Percentiles rank a stretch among this genome's conserved stretches.
These are phyloP conservation scores for Eucalyptus dawsonii DNA, from an alignment of 345 rosid genomes.

Conservation along the genomic window DNA sequence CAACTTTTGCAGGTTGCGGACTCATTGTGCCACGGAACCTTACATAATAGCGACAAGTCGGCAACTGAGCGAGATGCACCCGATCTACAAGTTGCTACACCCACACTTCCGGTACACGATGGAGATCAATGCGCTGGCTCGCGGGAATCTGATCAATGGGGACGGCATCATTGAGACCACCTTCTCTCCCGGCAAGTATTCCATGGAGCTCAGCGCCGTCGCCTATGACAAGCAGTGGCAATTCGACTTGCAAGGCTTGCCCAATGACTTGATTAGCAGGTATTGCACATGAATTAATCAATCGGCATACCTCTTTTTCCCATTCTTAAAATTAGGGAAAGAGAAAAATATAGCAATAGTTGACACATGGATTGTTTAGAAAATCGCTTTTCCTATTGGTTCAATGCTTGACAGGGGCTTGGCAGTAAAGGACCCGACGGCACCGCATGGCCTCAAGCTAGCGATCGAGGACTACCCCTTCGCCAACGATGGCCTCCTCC, in stretches of 20 bases:
- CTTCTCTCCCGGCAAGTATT: constrained; percentile 48
- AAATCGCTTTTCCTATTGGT: not conserved
- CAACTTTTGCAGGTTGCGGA: constrained; percentile 37
- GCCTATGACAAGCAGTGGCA: constrained; percentile 38
- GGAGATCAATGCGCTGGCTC: constrained; percentile 69
- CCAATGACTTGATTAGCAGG: constrained; percentile 46
- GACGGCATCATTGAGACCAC: constrained; percentile 49
- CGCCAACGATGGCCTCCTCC: constrained; percentile 15
- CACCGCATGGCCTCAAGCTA: constrained; percentile 14
- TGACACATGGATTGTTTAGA: not conserved
- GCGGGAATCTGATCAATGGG: constrained; percentile 34
- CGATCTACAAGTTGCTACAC: constrained; percentile 38
- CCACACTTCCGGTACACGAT: constrained; percentile 81
- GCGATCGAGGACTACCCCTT: constrained; percentile 16
- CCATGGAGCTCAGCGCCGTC: constrained; percentile 42
- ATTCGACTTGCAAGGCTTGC: constrained; percentile 40
- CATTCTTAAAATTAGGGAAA: not conserved
- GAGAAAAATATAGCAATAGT: not conserved
- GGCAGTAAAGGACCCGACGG: constrained; percentile 5
- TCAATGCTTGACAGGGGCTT: constrained; percentile 1
- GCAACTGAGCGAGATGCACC: constrained; percentile 67
- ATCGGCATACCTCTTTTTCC: not conserved
- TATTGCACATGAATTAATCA: not conserved
- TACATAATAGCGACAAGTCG: constrained; percentile 55
- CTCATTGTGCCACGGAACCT: constrained; percentile 59